Percentiles rank a stretch among this genome's conserved stretches.
Conservation (phyloP, 352 stramenopile genomes). For the Globisporangium recalcitrans region DNA sequence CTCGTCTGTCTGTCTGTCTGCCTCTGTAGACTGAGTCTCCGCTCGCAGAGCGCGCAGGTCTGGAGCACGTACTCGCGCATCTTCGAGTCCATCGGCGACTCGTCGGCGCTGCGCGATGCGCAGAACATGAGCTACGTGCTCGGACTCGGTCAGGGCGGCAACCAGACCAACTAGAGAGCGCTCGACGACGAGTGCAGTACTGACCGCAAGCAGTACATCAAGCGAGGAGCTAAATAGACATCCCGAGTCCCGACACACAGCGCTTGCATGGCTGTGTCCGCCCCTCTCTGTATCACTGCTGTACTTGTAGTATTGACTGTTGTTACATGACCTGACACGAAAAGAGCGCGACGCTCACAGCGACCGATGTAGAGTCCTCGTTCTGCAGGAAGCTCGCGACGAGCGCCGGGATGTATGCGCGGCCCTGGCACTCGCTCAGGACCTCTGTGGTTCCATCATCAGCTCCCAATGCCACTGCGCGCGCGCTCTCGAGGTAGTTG, state of each 20-base stretch:
- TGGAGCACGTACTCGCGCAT: constrained; percentile 77
- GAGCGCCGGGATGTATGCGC: constrained; percentile 12
- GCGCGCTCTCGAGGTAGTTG: constrained; percentile 14
- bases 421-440: constrained; percentile 7
- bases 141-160: constrained; percentile 69
- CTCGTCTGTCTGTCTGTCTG: background rate
- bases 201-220: background rate
- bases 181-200: too few relatives aligned
- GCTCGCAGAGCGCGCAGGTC: constrained; percentile 74
- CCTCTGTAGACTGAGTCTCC: constrained; percentile 44
- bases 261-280: too few relatives aligned
- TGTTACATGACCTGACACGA: constrained; percentile 11
- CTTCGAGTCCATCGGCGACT: constrained; percentile 60
- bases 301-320: too few relatives aligned
- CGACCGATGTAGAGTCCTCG: constrained; percentile 10
- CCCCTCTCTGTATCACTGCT: too few relatives aligned
- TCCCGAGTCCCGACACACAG: too few relatives aligned
- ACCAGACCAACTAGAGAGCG: constrained; percentile 55
- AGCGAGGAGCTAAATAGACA: background rate
- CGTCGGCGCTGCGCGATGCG: constrained; percentile 71
- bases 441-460: background rate
- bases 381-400: constrained; percentile 19
- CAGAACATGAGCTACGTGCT: constrained; percentile 88
- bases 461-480: background rate
- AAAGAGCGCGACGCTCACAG: constrained; percentile 11